A percentile compares a stretch with the other conserved stretches of the same genome.
phyloP scores from a whole-genome alignment of 2,329 filamentous ascomycete species.

The Colletotrichum tofieldiae region DNA sequence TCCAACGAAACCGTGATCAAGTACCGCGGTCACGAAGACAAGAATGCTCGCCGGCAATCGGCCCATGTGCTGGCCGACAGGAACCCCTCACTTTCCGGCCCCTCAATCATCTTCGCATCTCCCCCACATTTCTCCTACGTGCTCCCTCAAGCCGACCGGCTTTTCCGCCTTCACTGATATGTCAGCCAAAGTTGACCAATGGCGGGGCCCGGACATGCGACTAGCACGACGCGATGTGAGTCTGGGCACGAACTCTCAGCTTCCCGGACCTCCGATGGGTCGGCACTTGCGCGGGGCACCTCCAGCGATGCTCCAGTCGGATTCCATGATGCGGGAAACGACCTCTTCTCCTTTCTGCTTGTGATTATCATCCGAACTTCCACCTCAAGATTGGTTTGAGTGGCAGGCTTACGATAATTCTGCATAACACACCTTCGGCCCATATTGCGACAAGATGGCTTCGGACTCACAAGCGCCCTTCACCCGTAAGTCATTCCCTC shows the following conservation, averaged over 20 bases:
- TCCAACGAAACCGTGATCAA: constrained; percentile 4
- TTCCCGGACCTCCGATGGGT: constrained; percentile 38
- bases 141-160: constrained; percentile 1
- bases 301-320: constrained; percentile 18
- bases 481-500: constrained; percentile 7
- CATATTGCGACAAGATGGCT: constrained; percentile 18
- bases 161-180: constrained; percentile 12
- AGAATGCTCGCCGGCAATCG: constrained; percentile 22
- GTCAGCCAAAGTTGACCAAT: constrained; percentile 6
- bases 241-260: constrained; percentile 2
- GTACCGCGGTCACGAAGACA: constrained; percentile 1
- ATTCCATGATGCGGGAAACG: constrained; percentile 19
- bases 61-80: constrained; percentile 27
- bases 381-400: neutral
- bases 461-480: constrained; percentile 15
- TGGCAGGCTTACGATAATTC: constrained; percentile 1
- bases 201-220: neutral
- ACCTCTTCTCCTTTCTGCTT: neutral
- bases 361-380: constrained; percentile 26
- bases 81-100: constrained; percentile 33
- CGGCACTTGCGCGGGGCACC: constrained; percentile 30
- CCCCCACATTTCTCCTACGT: constrained; percentile 4
- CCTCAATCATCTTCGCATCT: constrained; percentile 16
- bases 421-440: neutral
- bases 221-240: constrained; percentile 16